Base-by-base conservation (phyloP, 768 basidiomycete genomes). In the Leccinum uliginosum region DNA sequence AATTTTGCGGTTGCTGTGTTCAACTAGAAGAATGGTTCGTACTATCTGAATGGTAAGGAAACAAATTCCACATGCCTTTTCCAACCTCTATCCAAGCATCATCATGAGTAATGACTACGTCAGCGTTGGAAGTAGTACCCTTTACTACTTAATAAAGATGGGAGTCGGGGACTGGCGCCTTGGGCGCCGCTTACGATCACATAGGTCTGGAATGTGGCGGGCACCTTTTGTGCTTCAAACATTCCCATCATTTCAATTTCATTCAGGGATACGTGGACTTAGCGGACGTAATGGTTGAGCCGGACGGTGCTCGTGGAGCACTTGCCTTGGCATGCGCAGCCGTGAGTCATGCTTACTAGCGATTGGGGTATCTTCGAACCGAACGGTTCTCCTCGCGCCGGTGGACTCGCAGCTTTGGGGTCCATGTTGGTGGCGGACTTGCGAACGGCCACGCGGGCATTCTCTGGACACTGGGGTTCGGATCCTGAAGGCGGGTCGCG, bases 1-100 rank as follows among this genome's bases (percentile, higher is more conserved):
- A 67, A 71, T 66, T 71, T 71, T 71, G 67, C 56, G 59, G 21
- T 15, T 12, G 48, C 24, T 27, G 59, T 59, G 26, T 24, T 11
- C 29, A 4, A 4, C 60, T 55, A 9, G 23, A 26, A 1, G 4
- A 2, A 29, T 21, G 9, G 44, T 59, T 23, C 47, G 7, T n/a
- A n/a, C n/a, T 3, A 2, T 29, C 0, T 2, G 14, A 34, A 21
- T 3, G 10, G 4, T 23, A 30, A 29, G 23, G 21, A 43, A 6
- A 8, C 12, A 11, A 6, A 21, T n/a, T n/a, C n/a, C n/a, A n/a
- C n/a, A n/a, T 1, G 4, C 21, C 54, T n/a, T n/a, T n/a, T n/a
- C n/a, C n/a, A n/a, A n/a, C n/a, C 21, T 40, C 17, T 15, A 59
- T 17, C 60, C 60, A 61, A 9, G 56, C 34, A n/a, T 51, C 27